These are phyloP conservation scores for Pascua sp. DNA, from an alignment of 1,284 basidiomycete genomes.

Conservation along the genomic window DNA sequence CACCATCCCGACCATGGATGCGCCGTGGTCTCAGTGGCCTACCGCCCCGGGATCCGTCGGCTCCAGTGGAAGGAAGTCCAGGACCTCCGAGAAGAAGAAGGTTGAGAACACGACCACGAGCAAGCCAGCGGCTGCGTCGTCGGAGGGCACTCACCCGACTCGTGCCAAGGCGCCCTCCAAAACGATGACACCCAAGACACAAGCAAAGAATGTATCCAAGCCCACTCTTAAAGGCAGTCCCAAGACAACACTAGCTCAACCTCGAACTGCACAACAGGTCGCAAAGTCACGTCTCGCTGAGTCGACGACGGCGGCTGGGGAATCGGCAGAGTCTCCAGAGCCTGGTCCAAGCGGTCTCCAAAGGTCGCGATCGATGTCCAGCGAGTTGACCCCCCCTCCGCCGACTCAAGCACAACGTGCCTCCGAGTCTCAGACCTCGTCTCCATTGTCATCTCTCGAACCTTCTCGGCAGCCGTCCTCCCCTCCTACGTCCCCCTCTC, in stretches of 20 bases:
- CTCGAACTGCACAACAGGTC: too few species aligned
- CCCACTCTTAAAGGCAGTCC: neutral
- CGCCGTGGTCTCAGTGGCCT: constrained; percentile 22
- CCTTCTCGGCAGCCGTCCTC: neutral
- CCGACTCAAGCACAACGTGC: neutral
- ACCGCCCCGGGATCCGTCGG: neutral
- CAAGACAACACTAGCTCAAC: neutral
- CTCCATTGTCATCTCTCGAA: neutral
- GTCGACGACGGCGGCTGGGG: neutral
- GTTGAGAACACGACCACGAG: neutral
- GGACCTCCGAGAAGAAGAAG: neutral
- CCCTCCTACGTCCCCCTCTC: neutral
- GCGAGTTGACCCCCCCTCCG: neutral
- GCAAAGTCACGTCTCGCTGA: too few species aligned
- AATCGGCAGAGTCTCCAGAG: neutral
- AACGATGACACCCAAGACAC: neutral
- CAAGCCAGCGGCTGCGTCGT: neutral
- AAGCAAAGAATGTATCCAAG: too few species aligned
- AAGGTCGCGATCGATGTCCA: neutral
- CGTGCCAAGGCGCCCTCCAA: neutral
- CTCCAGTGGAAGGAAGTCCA: neutral
- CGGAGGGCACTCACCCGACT: too few species aligned
- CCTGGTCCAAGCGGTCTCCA: neutral
- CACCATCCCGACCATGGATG: constrained; percentile 17
- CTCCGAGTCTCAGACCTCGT: neutral